Evolutionary conservation across 371 early-diverging fungal genomes (phyloP), one percentile per base, ranked within the genome.

Genomic region (Syncephalis fuscata): DNA sequence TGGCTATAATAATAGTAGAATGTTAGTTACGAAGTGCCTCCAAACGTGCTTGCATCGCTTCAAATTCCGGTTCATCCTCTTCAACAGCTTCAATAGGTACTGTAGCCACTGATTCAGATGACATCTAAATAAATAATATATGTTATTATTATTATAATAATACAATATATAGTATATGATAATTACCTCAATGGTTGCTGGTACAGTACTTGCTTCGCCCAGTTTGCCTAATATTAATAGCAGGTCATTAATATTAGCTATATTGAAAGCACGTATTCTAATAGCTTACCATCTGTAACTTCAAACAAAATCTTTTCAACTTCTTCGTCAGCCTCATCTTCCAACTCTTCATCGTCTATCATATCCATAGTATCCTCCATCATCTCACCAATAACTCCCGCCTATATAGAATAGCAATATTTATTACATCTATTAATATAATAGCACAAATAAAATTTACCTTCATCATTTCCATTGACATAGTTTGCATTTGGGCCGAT

Each of bases 301-400:
- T 90, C 80, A 39, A 73, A 80, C 46, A 95, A 60, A 2, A 95
- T 80, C 48, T 80, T 85, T 55, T 89, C 81, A 8, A 95, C 92
- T 63, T 92, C 91, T 39, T 80, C 85, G 42, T 93, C 90, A 0
- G 92, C 92, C 51, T 89, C 96, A 46, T 89, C 92, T 51, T 96
- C 96, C 32, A 92, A 50, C 19, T 82, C 92, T 2, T 84, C 89
- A 38, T 88, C 88, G 49, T 93, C 92, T 60, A 80, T 63, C 52
- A 70, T 67, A 32, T 90, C 92, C 55, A 95, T 73, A 25, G 88
- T 78, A 58, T 93, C 94, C 40, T 78, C 73, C 39, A 92, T 76
- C 92, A 93, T 93, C 60, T 95, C 96, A 51, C 86, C 88, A 55
- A 95, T 89, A 43, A 95, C 70, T 7, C 93, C 93, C 11, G 92